Evolutionary conservation across 306 rosid species (phyloP).

Genomic region (Adenanthera pavonina): DNA sequence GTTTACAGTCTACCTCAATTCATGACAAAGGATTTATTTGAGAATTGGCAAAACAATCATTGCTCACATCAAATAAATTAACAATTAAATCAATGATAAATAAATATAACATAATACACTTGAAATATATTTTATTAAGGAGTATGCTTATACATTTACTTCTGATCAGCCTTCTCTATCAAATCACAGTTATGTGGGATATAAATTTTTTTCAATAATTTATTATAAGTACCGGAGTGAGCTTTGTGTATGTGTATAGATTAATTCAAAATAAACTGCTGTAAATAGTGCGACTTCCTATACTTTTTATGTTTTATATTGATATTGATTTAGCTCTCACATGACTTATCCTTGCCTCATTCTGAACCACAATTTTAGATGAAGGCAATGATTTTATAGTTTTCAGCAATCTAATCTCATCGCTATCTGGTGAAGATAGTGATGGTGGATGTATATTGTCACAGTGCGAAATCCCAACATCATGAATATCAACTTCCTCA

Average conservation of each 20-base stretch:
- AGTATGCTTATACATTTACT: not conserved
- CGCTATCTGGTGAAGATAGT: conserved; percentile 43
- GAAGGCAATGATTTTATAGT: conserved; percentile 41
- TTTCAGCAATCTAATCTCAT: conserved; percentile 42
- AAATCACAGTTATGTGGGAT: not conserved
- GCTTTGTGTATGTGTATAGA: no score
- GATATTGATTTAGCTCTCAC: not conserved
- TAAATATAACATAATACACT: not conserved
- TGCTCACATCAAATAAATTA: no score
- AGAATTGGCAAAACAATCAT: not conserved
- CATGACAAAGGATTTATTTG: no score
- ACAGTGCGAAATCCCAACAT: not conserved
- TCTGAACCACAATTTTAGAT: conserved; percentile 47
- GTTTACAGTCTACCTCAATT: no score
- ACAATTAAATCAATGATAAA: not conserved
- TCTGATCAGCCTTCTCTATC: not conserved
- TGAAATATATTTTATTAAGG: not conserved
- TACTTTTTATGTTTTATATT: no score
- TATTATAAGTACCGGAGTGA: not conserved
- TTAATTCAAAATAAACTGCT: no score
- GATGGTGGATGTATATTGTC: not conserved
- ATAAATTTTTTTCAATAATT: not conserved
- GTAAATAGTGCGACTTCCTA: no score
- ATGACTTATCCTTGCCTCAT: not conserved
- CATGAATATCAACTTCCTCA: conserved; percentile 30